Base-by-base conservation (phyloP, 345 rosid genomes). In the Crucihimalaya himalaica region DNA sequence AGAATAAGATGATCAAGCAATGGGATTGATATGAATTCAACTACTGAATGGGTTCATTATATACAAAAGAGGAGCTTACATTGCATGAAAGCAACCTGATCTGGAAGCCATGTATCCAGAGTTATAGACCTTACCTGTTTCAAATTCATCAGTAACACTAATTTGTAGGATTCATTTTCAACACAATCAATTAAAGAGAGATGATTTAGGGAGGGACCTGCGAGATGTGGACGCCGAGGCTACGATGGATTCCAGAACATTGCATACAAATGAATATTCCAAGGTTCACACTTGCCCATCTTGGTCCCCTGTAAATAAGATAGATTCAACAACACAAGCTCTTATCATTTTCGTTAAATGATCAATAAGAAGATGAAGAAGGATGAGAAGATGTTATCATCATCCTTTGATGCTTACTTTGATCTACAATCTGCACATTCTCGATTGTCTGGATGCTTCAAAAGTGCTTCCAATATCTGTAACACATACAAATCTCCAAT, bases 211-310 rank as follows among this genome's bases (percentile, higher is more conserved):
- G 5, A 25, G 28, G 9, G 2, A 95, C 99, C 92, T 95, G 92
- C 20, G 99, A 88, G 82, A 95, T 90, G 78, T 95, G 98, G 42
- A 95, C 98, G 31, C 99, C 99, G 42, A 95, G 96, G 81, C 94
- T 86, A 40, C 99, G 86, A 73, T 95, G 98, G 56, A 86, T 56
- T 54, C 99, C 99, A 21, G 99, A 92, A 63, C 99, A 92, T 47
- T 90, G 98, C 91, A 95, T 85, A 85, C 99, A 95, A 68, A 95
- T 95, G 82, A 95, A 90, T 81, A 95, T 87, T 59, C 99, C 98
- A 46, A 95, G 86, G 80, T 95, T 95, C 74, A 95, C 98, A 68
- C 98, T 92, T 23, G 99, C 97, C 99, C 99, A 92, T 81, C 97
- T 78, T 20, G 99, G 97, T 57, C 78, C 97, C 82, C 98, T 90